Evolutionary conservation across 441 rosid genomes (phyloP), one percentile per base, ranked within the genome.

Genomic region (Pelargonium australe): DNA sequence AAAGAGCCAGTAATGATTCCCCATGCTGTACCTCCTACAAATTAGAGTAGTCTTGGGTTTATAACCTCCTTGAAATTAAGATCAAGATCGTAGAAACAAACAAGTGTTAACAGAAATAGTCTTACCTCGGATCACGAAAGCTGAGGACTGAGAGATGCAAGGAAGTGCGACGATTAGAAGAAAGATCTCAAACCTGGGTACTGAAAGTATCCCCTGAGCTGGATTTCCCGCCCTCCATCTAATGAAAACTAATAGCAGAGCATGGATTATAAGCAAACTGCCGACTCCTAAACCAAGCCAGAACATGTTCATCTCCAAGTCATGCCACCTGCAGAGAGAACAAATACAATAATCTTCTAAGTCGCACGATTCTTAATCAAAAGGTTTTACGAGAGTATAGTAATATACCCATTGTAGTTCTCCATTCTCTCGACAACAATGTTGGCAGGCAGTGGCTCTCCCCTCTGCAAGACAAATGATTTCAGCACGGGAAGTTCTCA

Each of bases 71-170:
- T 51, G 13, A 57, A 64, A n/a, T 47, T 53, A 43, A 1, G 34
- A 53, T 45, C 10, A 41, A 55, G 17, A 58, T 19, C 1, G 62
- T 63, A n/a, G 17, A 69, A 69, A 62, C 63, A 16, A 57, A 53
- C 55, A 14, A 28, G 44, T 4, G 37, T 19, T 20, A 16, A 11
- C 49, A 19, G 45, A 31, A 40, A 61, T 64, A 7, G 17, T 8
- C 19, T 74, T 70, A 85, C 87, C 89, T 81, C 79, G 79, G 68
- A 85, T 72, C 25, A 80, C 80, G 64, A 83, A 85, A 51, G 83
- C 83, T 25, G 89, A 79, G 67, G 89, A 74, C 82, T 85, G 89
- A 66, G 85, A 83, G 73, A 82, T 75, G 45, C 82, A 77, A 20
- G 87, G 89, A 25, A 83, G 73, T 63, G 69, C 34, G 63, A 83